Conservation (phyloP, 2,329 filamentous ascomycete genomes). For the Ophiostoma piceae region DNA sequence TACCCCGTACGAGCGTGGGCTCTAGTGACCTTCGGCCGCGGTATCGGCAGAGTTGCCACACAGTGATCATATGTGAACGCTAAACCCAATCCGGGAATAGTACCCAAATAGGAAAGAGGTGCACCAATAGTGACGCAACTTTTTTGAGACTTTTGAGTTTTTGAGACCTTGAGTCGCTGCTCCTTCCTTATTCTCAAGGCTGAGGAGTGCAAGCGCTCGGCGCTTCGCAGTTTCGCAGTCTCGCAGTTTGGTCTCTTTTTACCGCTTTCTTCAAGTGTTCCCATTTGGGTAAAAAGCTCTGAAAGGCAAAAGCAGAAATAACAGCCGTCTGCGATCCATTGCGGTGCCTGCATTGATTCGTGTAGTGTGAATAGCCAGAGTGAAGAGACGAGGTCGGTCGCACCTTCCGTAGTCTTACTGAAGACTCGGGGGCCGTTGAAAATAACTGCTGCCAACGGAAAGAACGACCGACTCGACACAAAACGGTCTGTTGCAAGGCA, state of each 20-base stretch:
- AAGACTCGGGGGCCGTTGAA: background rate
- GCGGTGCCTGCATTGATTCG: background rate
- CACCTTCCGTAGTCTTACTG: background rate
- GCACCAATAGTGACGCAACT: background rate
- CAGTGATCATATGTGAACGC: background rate
- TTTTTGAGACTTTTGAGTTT: background rate
- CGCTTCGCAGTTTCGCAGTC: slow-evolving; percentile 5
- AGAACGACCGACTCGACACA: background rate
- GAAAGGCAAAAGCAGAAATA: background rate
- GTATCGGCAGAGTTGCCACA: slow-evolving; percentile 20
- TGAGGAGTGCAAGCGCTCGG: slow-evolving; percentile 1
- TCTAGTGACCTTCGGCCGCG: slow-evolving; percentile 15
- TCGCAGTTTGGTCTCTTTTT: slow-evolving; percentile 5
- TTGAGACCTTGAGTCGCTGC: background rate
- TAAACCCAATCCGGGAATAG: slow-evolving; percentile 25
- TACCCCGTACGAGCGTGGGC: background rate
- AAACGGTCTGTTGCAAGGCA: background rate
- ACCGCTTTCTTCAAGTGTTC: slow-evolving; percentile 23
- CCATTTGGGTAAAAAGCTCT: slow-evolving; percentile 20
- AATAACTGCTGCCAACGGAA: background rate
- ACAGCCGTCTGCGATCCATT: background rate
- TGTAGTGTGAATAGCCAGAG: background rate
- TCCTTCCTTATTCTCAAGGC: background rate
- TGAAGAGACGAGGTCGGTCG: background rate
- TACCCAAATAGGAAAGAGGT: slow-evolving; percentile 27